Percentiles rank a stretch among this genome's conserved stretches.
phyloP scores from a whole-genome alignment of 2,329 filamentous ascomycete genomes.

The Raffaelea deltoideospora region DNA sequence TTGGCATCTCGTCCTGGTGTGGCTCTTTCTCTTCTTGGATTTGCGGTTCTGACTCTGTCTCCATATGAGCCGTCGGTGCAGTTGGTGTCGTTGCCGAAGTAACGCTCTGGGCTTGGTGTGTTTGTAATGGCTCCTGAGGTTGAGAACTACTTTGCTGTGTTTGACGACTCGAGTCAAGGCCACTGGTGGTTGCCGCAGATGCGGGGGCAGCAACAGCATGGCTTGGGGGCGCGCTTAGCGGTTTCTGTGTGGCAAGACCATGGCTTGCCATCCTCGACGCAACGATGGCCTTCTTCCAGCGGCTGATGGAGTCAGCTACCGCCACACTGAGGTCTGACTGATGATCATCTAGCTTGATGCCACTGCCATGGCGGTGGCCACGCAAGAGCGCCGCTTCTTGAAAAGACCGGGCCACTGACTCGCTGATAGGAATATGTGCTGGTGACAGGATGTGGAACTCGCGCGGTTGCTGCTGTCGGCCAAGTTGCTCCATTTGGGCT shows the following conservation, averaged over 20 bases:
- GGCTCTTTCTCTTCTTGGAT: constrained; percentile 6
- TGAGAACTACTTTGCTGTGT: too few species aligned
- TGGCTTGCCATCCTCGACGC: constrained; percentile 26
- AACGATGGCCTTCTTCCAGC: constrained; percentile 48
- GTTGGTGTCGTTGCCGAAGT: background rate
- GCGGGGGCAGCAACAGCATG: too few species aligned
- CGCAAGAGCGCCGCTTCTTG: too few species aligned
- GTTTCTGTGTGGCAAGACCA: too few species aligned
- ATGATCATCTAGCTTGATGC: constrained; percentile 33
- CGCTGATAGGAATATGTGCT: constrained; percentile 34
- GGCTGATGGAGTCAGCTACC: constrained; percentile 38
- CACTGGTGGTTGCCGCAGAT: too few species aligned
- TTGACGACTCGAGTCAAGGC: too few species aligned
- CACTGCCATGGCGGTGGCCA: constrained; percentile 24
- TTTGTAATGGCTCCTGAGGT: too few species aligned
- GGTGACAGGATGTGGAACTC: constrained; percentile 41
- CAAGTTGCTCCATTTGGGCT: constrained; percentile 42
- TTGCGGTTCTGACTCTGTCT: background rate
- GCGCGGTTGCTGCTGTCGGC: constrained; percentile 41
- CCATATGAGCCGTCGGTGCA: background rate
- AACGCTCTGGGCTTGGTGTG: too few species aligned
- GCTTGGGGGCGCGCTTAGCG: too few species aligned
- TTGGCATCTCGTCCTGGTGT: too few species aligned
- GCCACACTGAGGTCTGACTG: constrained; percentile 35
- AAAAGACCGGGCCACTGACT: constrained; percentile 29